phyloP scores from a whole-genome alignment of 129 eudicot species.

The Silybum marianum region DNA sequence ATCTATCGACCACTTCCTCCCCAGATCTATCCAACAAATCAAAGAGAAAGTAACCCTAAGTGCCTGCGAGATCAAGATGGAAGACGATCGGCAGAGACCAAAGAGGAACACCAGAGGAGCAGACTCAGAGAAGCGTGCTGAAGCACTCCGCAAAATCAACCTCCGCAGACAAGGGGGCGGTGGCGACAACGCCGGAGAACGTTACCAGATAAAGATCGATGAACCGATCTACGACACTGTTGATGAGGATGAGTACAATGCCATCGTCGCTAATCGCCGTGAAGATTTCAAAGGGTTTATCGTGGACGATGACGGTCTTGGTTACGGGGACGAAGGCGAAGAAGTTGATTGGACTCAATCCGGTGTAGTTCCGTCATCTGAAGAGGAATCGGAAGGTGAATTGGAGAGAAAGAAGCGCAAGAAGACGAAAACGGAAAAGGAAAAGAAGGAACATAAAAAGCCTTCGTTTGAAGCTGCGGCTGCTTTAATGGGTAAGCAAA shows the following conservation, averaged over 20 bases:
- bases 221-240: constrained; percentile 83
- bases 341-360: constrained; percentile 80
- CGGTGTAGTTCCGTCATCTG: constrained; percentile 48
- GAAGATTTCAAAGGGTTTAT: constrained; percentile 70
- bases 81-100: constrained; percentile 52
- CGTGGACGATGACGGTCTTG: constrained; percentile 81
- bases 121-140: constrained; percentile 51
- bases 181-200: constrained; percentile 33
- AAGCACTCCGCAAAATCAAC: constrained; percentile 72
- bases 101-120: constrained; percentile 57
- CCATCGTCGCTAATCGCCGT: constrained; percentile 78
- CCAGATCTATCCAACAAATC: constrained; percentile 22
- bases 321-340: constrained; percentile 81
- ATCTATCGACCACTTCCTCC: constrained; percentile 3
- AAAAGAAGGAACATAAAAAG: constrained; percentile 63
- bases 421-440: constrained; percentile 47
- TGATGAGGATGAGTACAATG: constrained; percentile 83
- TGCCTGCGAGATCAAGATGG: constrained; percentile 36
- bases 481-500: constrained; percentile 86
- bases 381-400: constrained; percentile 70
- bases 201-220: constrained; percentile 67
- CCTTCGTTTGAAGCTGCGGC: constrained; percentile 81
- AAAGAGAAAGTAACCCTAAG: not conserved
- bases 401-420: constrained; percentile 46
- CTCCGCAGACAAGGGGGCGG: constrained; percentile 65